Base-by-base conservation (phyloP, 2,329 filamentous ascomycete species). In the Alternaria longipes region DNA sequence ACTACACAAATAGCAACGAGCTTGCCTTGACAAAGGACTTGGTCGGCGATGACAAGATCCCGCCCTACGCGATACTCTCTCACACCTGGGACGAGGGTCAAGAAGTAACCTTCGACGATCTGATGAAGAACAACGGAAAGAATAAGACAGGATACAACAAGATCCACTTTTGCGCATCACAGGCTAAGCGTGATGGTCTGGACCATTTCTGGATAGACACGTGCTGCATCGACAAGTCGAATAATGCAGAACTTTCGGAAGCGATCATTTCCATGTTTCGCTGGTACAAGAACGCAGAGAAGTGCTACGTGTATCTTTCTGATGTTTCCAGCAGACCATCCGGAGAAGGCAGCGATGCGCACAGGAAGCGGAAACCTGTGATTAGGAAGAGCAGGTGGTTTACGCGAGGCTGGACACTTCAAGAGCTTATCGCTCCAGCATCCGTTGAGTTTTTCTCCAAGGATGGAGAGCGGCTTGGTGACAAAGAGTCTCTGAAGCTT, bases 81-180 rank as follows among this genome's bases (percentile, higher is more conserved):
- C 5, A 50, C 2, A n/a, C 24, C 30, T 50, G 14, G 46, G 26
- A 50, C 18, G 26, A 50, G 22, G 46, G 26, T 14, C 16, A 50
- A 30, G 46, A 50, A 36, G 46, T 50, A 22, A 50, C 46, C 11
- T 50, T 50, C 14, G 8, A 50, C 16, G 14, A 50, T 50, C 30
- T 36, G 11, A 36, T 20, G 7, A 30, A 50, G 22, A 36, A 36
- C n/a, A 28, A 1, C 22, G 1, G n/a, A 32, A 11, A 32, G 28
- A 34, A 20, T 1, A 50, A 34, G 18, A 8, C 3, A 32, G 46
- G 46, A 22, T 50, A 32, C 30, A 9, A 50, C 24, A 50, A 50
- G 18, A 18, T 50, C 24, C 16, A 4, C 22, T 50, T 50, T 7
- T 50, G 46, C 30, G 46, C 46, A 36, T 20, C 14, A 50, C 46